These are phyloP conservation scores for Hypomyces rosellus DNA, from an alignment of 2,329 filamentous ascomycete species.

Conservation along the genomic window DNA sequence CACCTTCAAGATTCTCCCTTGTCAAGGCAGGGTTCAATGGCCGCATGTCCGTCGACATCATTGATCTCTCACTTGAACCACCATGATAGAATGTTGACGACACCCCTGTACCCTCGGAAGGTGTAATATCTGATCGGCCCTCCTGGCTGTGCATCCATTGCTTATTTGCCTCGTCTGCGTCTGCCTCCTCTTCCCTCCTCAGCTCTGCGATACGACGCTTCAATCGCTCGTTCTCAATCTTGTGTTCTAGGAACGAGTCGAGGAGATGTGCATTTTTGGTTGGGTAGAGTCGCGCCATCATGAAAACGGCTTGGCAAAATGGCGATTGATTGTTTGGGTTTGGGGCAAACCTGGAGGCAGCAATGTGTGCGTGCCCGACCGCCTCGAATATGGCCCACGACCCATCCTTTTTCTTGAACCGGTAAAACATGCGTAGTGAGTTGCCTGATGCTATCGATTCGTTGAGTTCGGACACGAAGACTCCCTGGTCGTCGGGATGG, in stretches of 20 bases:
- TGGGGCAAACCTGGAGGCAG: slow-evolving; percentile 57
- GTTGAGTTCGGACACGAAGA: slow-evolving; percentile 83
- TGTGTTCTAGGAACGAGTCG: slow-evolving; percentile 92
- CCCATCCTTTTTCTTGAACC: slow-evolving; percentile 68
- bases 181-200: slow-evolving; percentile 77
- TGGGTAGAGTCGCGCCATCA: slow-evolving; percentile 86
- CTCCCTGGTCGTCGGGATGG: slow-evolving; percentile 75
- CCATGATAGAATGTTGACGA: slow-evolving; percentile 26
- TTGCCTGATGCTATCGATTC: slow-evolving; percentile 81
- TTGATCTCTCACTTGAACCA: slow-evolving; percentile 34
- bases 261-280: slow-evolving; percentile 79
- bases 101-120: slow-evolving; percentile 39
- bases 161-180: slow-evolving; percentile 59
- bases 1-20: slow-evolving; percentile 72
- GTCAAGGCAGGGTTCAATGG: slow-evolving; percentile 65
- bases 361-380: slow-evolving; percentile 87
- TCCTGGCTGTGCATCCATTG: slow-evolving; percentile 56
- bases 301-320: slow-evolving; percentile 84
- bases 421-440: slow-evolving; percentile 76
- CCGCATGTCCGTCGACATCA: slow-evolving; percentile 61
- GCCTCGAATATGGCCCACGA: slow-evolving; percentile 78
- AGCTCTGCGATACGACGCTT: slow-evolving; percentile 79
- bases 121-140: slow-evolving; percentile 46
- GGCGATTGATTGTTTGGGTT: slow-evolving; percentile 59
- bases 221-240: slow-evolving; percentile 89